Percentiles rank a stretch among this genome's conserved stretches.
These are phyloP conservation scores for Eucalyptus erythrocorys DNA, from an alignment of 345 rosid genomes.

Conservation along the genomic window DNA sequence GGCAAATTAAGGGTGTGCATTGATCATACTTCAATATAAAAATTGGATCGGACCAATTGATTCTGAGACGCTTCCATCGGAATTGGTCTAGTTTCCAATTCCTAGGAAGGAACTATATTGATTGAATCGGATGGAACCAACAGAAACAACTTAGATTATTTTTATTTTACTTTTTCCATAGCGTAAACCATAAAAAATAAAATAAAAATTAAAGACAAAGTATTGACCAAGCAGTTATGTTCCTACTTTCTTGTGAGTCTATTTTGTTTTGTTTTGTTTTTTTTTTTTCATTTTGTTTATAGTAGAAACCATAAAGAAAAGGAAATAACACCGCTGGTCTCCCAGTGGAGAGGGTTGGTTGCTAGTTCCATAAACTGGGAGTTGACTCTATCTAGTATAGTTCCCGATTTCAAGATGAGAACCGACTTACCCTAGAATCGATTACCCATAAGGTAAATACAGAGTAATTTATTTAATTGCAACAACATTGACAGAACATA, in stretches of 20 bases:
- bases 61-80: not conserved
- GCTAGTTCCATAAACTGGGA: not conserved
- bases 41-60: rapidly evolving
- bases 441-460: not conserved
- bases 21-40: not conserved
- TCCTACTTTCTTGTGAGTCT: not conserved
- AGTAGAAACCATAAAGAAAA: not conserved
- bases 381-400: not conserved
- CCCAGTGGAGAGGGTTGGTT: not conserved
- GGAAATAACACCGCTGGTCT: not conserved
- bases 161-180: not conserved
- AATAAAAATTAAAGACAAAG: not conserved
- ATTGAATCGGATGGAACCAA: not conserved
- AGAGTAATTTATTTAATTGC: not conserved
- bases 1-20: not conserved
- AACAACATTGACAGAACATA: not conserved
- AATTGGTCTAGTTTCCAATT: not conserved
- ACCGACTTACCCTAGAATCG: not conserved
- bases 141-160: not conserved
- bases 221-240: not conserved
- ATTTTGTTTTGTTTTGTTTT: not conserved
- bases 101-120: not conserved
- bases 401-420: not conserved
- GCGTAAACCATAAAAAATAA: not conserved
- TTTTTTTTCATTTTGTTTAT: not conserved